These are phyloP conservation scores for Neonectria coccinea DNA, from an alignment of 2,329 filamentous ascomycete species.

Conservation along the genomic window DNA sequence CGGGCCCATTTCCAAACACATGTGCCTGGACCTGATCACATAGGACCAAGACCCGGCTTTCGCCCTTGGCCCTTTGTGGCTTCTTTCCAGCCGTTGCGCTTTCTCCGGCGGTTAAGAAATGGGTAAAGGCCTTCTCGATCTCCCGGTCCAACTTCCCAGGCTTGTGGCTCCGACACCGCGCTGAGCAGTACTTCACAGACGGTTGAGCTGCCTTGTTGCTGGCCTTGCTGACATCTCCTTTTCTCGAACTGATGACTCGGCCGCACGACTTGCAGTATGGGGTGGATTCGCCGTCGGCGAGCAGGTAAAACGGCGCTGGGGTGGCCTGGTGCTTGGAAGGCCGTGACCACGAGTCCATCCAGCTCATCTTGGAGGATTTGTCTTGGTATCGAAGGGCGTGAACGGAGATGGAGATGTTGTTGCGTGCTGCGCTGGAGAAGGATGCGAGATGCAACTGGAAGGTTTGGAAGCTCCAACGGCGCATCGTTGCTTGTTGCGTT, in stretches of 20 bases:
- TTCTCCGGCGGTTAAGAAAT: slow-evolving; percentile 43
- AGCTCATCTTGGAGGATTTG: slow-evolving; percentile 49
- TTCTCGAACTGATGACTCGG: slow-evolving; percentile 60
- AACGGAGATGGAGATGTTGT: not conserved
- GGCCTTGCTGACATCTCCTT: slow-evolving; percentile 45
- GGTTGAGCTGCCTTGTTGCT: slow-evolving; percentile 12
- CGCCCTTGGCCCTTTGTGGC: slow-evolving; percentile 50
- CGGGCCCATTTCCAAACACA: slow-evolving; percentile 58
- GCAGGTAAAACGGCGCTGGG: slow-evolving; percentile 67
- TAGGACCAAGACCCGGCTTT: slow-evolving; percentile 60
- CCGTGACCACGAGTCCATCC: slow-evolving; percentile 58
- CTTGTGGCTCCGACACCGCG: slow-evolving; percentile 64
- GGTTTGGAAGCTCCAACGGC: not conserved
- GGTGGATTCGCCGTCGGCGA: slow-evolving; percentile 57
- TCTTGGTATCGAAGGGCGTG: not conserved
- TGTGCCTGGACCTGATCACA: slow-evolving; percentile 62
- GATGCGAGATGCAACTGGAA: not conserved
- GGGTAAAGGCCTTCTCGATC: slow-evolving; percentile 63
- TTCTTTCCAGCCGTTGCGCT: not conserved
- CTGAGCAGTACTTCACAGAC: slow-evolving; percentile 66
- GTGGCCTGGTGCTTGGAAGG: slow-evolving; percentile 55
- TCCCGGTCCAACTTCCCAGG: slow-evolving; percentile 61
- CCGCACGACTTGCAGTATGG: slow-evolving; percentile 70
- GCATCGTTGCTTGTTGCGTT: not conserved
- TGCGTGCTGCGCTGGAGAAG: not conserved